Percentiles rank a stretch among this genome's conserved stretches.
phyloP scores from a whole-genome alignment of 495 filamentous ascomycete species.

The Podospora pseudocomata region DNA sequence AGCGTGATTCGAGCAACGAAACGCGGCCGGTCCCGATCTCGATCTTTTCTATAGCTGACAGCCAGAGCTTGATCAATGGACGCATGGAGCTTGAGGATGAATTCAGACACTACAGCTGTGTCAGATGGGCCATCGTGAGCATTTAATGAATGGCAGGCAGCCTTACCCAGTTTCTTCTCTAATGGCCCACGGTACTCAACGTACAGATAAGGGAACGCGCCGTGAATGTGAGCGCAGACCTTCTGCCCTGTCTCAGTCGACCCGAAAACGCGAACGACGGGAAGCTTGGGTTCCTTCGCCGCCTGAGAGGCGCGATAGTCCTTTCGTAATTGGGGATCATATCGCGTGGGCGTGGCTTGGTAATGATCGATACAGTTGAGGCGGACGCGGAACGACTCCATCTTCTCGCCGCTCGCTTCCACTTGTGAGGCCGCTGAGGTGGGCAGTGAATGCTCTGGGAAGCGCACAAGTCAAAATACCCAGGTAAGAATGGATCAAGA shows the following conservation, averaged over 20 bases:
- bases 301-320: constrained; percentile 47
- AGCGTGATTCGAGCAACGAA: constrained; percentile 88
- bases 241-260: constrained; percentile 94
- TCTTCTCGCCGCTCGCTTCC: constrained; percentile 18
- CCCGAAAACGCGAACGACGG: constrained; percentile 87
- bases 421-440: background rate
- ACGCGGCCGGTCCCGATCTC: constrained; percentile 58
- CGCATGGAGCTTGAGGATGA: constrained; percentile 66
- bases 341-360: constrained; percentile 67
- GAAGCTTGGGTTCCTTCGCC: constrained; percentile 65
- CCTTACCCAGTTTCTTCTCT: constrained; percentile 30
- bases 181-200: constrained; percentile 77
- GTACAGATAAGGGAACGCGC: constrained; percentile 91
- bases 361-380: constrained; percentile 96
- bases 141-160: background rate
- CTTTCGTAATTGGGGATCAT: constrained; percentile 75
- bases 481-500: background rate
- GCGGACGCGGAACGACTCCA: constrained; percentile 76
- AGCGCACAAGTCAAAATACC: constrained; percentile 2
- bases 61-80: constrained; percentile 85
- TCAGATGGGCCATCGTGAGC: background rate
- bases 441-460: constrained; percentile 2
- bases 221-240: constrained; percentile 94
- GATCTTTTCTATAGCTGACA: constrained; percentile 72
- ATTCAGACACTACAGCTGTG: constrained; percentile 44